phyloP scores from a whole-genome alignment of 176 grass and related monocot genomes.

The Elaeis guineensis region DNA sequence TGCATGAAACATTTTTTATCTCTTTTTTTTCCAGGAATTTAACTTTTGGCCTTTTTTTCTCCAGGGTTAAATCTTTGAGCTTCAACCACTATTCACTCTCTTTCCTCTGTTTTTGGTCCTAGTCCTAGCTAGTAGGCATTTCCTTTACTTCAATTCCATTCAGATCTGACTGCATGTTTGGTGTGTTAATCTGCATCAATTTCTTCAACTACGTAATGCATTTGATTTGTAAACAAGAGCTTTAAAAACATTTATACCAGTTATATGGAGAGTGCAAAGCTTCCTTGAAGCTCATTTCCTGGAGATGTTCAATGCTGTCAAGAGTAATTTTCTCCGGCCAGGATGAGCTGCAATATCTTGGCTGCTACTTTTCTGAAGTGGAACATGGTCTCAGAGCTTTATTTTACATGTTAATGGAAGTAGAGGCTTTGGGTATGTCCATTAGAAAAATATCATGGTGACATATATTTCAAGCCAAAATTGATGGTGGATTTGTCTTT shows the following conservation, averaged over 20 bases:
- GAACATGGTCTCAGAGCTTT: slow-evolving; percentile 1
- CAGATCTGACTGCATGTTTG: slow-evolving; percentile 22
- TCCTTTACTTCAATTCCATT: slow-evolving; percentile 27
- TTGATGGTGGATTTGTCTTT: too few species aligned
- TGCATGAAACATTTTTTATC: neutral
- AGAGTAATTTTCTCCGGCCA: neutral
- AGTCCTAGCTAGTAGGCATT: slow-evolving; percentile 31
- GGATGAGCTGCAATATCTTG: too few species aligned
- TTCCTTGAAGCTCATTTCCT: neutral
- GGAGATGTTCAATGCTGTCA: too few species aligned
- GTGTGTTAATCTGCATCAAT: slow-evolving; percentile 20
- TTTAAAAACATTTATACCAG: too few species aligned
- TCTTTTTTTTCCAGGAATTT: slow-evolving; percentile 10
- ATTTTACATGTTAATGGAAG: neutral
- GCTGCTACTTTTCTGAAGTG: too few species aligned
- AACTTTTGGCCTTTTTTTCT: slow-evolving; percentile 4
- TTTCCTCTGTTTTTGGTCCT: slow-evolving; percentile 23
- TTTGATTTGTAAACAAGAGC: neutral
- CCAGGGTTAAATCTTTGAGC: slow-evolving; percentile 39
- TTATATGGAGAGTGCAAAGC: neutral
- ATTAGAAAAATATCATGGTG: too few species aligned
- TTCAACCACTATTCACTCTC: too few species aligned
- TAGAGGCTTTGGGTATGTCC: slow-evolving; percentile 7
- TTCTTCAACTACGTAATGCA: slow-evolving; percentile 9
- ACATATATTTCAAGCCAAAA: too few species aligned